Percentiles rank a stretch among this genome's conserved stretches.
Conservation (phyloP, 208 protist species). For the Trypanosoma brucei region DNA sequence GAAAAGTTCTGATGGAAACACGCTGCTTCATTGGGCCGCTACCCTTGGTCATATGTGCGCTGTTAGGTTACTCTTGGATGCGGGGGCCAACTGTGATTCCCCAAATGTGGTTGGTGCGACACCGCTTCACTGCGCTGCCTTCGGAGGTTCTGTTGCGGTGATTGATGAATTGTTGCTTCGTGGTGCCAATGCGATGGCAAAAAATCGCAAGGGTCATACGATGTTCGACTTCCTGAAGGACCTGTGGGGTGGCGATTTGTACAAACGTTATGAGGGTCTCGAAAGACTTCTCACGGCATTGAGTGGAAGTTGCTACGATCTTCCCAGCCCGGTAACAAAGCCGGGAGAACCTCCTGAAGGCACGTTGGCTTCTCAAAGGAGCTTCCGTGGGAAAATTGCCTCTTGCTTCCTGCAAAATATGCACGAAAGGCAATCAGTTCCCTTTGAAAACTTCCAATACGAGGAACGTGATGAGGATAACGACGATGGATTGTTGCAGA, state of each 20-base stretch:
- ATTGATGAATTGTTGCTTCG: constrained; percentile 37
- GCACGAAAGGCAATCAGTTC: too few relatives aligned
- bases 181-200: constrained; percentile 34
- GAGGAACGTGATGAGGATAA: too few relatives aligned
- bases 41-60: constrained; percentile 34
- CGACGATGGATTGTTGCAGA: too few relatives aligned
- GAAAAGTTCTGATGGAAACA: constrained; percentile 45
- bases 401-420: too few relatives aligned
- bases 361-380: too few relatives aligned
- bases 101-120: constrained; percentile 43
- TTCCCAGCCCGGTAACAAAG: background rate
- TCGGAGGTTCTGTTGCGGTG: constrained; percentile 21
- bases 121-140: constrained; percentile 56
- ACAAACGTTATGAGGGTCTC: background rate
- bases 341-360: background rate
- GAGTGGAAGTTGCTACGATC: background rate
- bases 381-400: too few relatives aligned
- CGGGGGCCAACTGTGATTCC: constrained; percentile 31
- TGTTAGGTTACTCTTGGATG: constrained; percentile 30
- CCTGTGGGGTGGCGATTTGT: constrained; percentile 2
- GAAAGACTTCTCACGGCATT: background rate
- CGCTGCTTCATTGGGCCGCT: constrained; percentile 67
- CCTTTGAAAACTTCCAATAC: too few relatives aligned
- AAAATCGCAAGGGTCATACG: constrained; percentile 22
- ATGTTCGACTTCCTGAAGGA: constrained; percentile 33